A percentile compares a stretch with the other conserved stretches of the same genome.
Evolutionary conservation across 2,329 filamentous ascomycete species (phyloP).

Genomic region (Microdochium nivale): DNA sequence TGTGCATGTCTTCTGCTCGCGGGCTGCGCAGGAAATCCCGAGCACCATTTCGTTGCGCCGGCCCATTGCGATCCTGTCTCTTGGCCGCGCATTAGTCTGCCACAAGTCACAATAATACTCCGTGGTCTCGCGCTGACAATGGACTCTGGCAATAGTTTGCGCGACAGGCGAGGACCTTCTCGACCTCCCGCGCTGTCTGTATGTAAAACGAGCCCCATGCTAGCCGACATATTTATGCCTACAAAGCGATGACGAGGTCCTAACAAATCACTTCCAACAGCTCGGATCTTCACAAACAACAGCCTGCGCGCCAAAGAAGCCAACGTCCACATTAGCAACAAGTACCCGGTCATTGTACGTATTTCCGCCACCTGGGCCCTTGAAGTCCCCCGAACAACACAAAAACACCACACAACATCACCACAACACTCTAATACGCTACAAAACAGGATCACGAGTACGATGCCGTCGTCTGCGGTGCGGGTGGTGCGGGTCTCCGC

Average conservation of each 20-base stretch:
- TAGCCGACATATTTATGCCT: too few species aligned
- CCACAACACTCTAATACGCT: slow-evolving; percentile 13
- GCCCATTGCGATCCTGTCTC: too few species aligned
- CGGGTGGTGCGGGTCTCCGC: slow-evolving; percentile 72
- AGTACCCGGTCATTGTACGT: slow-evolving; percentile 88
- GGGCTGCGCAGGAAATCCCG: too few species aligned
- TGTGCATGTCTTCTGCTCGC: too few species aligned
- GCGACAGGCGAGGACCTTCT: slow-evolving; percentile 70
- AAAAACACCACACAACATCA: slow-evolving; percentile 1
- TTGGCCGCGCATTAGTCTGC: too few species aligned
- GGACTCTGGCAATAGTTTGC: slow-evolving; percentile 42
- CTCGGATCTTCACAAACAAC: slow-evolving; percentile 77
- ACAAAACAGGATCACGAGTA: slow-evolving; percentile 80
- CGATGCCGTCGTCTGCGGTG: slow-evolving; percentile 90
- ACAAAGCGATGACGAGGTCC: slow-evolving; percentile 6
- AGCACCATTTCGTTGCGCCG: too few species aligned
- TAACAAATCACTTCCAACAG: slow-evolving; percentile 29
- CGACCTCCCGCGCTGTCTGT: slow-evolving; percentile 75
- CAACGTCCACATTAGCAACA: slow-evolving; percentile 73
- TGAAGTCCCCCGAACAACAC: too few species aligned
- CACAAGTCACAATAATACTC: too few species aligned
- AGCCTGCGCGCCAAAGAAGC: slow-evolving; percentile 91
- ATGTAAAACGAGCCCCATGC: too few species aligned
- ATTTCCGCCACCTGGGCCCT: slow-evolving; percentile 13
- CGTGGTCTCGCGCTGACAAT: not conserved